phyloP scores from a whole-genome alignment of 768 basidiomycete species.

The Phylloporus scabripes region DNA sequence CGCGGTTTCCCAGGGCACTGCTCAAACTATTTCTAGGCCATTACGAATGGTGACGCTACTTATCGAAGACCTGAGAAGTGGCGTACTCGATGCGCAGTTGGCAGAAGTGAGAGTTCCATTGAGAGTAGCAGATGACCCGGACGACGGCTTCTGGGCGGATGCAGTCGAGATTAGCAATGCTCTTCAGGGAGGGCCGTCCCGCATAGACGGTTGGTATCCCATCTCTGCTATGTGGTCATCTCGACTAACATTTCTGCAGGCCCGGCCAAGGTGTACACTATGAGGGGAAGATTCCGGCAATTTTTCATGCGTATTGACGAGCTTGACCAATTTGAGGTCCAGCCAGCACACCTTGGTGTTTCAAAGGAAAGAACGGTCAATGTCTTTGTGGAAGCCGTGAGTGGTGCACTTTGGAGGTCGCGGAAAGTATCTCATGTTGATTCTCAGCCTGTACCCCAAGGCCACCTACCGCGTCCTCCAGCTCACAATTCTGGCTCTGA shows the following conservation, averaged over 20 bases:
- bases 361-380: constrained; percentile 49
- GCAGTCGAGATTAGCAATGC: constrained; percentile 54
- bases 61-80: constrained; percentile 57
- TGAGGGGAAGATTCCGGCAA: constrained; percentile 65
- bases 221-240: not conserved
- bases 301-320: constrained; percentile 58
- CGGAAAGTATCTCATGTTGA: constrained; percentile 6
- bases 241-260: constrained; percentile 33
- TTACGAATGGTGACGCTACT: constrained; percentile 60
- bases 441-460: constrained; percentile 22
- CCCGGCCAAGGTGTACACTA: constrained; percentile 61
- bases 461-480: constrained; percentile 25
- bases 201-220: constrained; percentile 57
- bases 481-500: constrained; percentile 19
- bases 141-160: constrained; percentile 67
- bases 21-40: constrained; percentile 16
- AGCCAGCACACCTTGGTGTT: constrained; percentile 54
- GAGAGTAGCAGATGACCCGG: constrained; percentile 39
- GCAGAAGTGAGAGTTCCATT: constrained; percentile 65
- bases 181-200: constrained; percentile 56
- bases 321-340: constrained; percentile 44
- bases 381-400: constrained; percentile 55
- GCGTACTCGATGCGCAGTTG: constrained; percentile 49
- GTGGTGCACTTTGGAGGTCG: constrained; percentile 13
- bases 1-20: constrained; percentile 6